phyloP scores from a whole-genome alignment of 345 rosid genomes.

The Carallia pectinifolia region DNA sequence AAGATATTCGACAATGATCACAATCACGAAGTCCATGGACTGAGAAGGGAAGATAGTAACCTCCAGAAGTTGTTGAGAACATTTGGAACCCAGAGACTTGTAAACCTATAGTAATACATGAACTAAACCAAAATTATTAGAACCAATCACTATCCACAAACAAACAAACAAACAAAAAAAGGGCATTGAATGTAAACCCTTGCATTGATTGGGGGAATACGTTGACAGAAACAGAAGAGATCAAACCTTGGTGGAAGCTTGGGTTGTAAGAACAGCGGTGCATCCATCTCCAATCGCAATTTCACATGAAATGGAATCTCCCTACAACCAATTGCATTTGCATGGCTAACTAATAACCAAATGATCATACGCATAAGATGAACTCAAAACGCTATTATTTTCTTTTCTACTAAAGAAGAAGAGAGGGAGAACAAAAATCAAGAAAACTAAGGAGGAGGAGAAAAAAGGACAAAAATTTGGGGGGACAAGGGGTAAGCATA shows the following conservation, averaged over 20 bases:
- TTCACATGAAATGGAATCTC: slow-evolving; percentile 68
- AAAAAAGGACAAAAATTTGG: not conserved
- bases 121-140: not conserved
- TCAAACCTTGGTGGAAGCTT: slow-evolving; percentile 84
- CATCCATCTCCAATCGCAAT: slow-evolving; percentile 64
- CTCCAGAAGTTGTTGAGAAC: slow-evolving; percentile 64
- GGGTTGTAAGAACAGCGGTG: slow-evolving; percentile 75
- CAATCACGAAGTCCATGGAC: not conserved
- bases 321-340: slow-evolving; percentile 27
- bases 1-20: not conserved
- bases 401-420: not conserved
- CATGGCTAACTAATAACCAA: too few relatives aligned
- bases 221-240: not conserved
- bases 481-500: slow-evolving; percentile 24
- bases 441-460: not conserved
- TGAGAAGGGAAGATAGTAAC: slow-evolving; percentile 35
- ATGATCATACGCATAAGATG: too few relatives aligned
- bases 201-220: not conserved
- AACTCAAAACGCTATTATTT: too few relatives aligned
- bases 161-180: not conserved
- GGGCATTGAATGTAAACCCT: not conserved
- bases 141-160: not conserved
- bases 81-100: slow-evolving; percentile 71
- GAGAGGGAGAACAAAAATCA: not conserved
- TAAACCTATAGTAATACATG: slow-evolving; percentile 46